phyloP scores from a whole-genome alignment of 257 asterid species.

The Solanum tarapatanum region DNA sequence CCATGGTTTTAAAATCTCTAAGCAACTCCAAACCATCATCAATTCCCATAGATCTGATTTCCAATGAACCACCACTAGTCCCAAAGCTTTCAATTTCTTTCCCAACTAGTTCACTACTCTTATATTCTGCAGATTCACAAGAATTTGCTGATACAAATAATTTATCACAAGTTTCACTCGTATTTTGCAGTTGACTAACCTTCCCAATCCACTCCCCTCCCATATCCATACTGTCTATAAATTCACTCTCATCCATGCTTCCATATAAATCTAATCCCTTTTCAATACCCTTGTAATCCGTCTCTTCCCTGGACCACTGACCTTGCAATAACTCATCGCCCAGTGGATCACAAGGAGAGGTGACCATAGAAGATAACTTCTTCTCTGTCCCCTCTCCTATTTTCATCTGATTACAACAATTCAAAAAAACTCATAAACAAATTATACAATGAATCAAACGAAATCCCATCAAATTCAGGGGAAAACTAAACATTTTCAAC shows the following conservation, averaged over 20 bases:
- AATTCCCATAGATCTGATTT: not conserved
- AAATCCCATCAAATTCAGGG: not conserved
- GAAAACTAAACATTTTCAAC: not conserved
- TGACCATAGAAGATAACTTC: conserved; percentile 22
- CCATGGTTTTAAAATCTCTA: not conserved
- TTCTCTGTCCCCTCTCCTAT: conserved; percentile 47
- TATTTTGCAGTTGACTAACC: conserved; percentile 14
- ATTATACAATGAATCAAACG: not conserved
- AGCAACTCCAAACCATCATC: conserved; percentile 6
- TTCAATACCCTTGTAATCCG: not conserved
- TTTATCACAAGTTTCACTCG: not conserved
- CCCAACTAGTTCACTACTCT: conserved; percentile 2
- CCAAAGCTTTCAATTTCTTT: not conserved
- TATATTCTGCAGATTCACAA: conserved; percentile 3
- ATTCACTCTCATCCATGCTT: conserved; percentile 13
- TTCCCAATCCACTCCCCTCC: conserved; percentile 11
- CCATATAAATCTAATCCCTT: conserved; percentile 13
- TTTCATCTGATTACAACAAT: conserved; percentile 29
- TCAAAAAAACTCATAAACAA: not conserved
- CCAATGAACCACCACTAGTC: not conserved
- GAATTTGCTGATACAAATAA: not conserved
- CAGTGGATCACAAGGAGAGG: conserved; percentile 30
- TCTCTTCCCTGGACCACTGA: conserved; percentile 1
- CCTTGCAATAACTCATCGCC: conserved; percentile 17
- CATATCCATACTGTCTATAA: conserved; percentile 21